Evolutionary conservation across 2,329 filamentous ascomycete genomes (phyloP), one percentile per base, ranked within the genome.

Genomic region (Colletotrichum theobromicola): DNA sequence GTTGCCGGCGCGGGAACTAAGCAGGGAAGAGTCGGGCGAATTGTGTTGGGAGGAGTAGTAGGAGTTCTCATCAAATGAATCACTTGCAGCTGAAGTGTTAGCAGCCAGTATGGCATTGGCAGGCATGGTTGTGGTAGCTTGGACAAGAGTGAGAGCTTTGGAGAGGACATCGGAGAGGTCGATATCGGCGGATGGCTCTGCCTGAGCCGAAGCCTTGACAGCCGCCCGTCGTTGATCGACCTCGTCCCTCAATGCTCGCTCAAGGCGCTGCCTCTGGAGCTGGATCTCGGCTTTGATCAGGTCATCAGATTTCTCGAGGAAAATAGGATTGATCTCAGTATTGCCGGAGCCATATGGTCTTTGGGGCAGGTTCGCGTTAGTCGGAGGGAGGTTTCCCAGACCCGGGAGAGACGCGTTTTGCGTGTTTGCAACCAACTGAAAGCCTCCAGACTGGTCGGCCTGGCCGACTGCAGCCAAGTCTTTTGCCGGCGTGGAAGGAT

Each of bases 1-100:
- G 78, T 82, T 90, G 87, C 81, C 90, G 85, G 86, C 79, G 72
- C 85, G 86, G 32, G 87, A 85, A 50, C 86, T 85, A 74, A 86
- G 84, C 64, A 85, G 86, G 34, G 87, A 76, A 35, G 71, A 88
- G 70, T 91, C 88, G 75, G 91, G 90, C 77, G 95, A 98, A 83
- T 96, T 94, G 87, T 96, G 93, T 86, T 94, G 94, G 85, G 96
- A 98, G 78, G 96, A 98, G 88, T 98, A 98, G 84, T 98, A 98
- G 53, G 95, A 97, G 81, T 97, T 95, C 83, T 97, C 94, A 85
- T 98, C 95, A 86, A 95, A 94, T 42, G 95, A 97, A 83, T 96
- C 94, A 89, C 89, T 94, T 81, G 90, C 85, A 77, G 85, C 89
- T 83, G 92, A 91, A 80, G 88, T 88, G 84, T 93, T 89, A 75